These are phyloP conservation scores for Chlorella sp. DNA, from an alignment of 139 green algal genomes.

Conservation along the genomic window DNA sequence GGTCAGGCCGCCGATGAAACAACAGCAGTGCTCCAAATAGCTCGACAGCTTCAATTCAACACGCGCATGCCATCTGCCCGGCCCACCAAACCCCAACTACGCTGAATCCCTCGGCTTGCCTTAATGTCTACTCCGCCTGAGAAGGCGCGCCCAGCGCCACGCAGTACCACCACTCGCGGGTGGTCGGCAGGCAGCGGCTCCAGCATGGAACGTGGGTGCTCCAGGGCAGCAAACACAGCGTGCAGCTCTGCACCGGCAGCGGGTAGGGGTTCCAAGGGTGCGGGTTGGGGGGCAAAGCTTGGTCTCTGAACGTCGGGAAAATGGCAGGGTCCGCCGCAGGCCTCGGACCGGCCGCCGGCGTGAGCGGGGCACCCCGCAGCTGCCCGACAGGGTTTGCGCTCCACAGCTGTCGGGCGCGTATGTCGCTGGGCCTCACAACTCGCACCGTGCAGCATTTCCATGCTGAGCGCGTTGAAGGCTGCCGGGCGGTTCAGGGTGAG, in stretches of 20 bases:
- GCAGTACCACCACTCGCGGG: constrained; percentile 41
- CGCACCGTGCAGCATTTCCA: constrained; percentile 9
- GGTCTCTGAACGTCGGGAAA: background rate
- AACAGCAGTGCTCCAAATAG: too few species aligned
- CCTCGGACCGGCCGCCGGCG: background rate
- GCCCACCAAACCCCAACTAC: background rate
- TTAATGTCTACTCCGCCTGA: constrained; percentile 48
- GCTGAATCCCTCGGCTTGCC: background rate
- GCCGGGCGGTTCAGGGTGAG: constrained; percentile 33
- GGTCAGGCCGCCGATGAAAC: too few species aligned
- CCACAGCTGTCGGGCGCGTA: too few species aligned
- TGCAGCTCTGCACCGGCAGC: constrained; percentile 11
- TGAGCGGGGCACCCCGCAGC: background rate
- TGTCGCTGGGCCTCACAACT: too few species aligned
- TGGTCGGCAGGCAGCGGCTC: background rate
- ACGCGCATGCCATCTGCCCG: background rate
- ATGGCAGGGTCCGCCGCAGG: background rate
- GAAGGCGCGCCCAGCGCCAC: constrained; percentile 26
- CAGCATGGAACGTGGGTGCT: constrained; percentile 36
- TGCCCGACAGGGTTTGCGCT: background rate
- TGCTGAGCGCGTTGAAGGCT: constrained; percentile 38
- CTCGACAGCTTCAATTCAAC: too few species aligned
- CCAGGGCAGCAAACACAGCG: background rate
- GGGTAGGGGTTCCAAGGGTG: background rate
- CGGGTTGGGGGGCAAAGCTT: too few species aligned